Conservation (phyloP, 805 yeast genomes). For the Torulaspora microellipsoides region DNA sequence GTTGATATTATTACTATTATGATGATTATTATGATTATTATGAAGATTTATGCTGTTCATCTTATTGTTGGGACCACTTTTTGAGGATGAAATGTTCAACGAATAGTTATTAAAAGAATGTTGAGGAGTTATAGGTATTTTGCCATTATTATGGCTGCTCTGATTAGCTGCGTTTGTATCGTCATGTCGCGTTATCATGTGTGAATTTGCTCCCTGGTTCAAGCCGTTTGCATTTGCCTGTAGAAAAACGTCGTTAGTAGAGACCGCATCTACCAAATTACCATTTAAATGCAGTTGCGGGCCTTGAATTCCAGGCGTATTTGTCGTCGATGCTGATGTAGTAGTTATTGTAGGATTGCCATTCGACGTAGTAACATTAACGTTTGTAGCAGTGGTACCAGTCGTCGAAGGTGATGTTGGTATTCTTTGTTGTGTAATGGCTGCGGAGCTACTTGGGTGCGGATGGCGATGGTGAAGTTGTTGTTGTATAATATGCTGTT, state of each 20-base stretch:
- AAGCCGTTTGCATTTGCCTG: slow-evolving; percentile 25
- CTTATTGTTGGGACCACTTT: slow-evolving; percentile 12
- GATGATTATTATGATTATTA: slow-evolving; percentile 11
- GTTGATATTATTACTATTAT: slow-evolving; percentile 13
- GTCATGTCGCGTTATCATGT: slow-evolving; percentile 8
- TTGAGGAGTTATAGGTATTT: slow-evolving; percentile 15
- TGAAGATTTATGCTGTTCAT: slow-evolving; percentile 21
- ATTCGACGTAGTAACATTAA: slow-evolving; percentile 3
- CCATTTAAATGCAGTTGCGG: slow-evolving; percentile 35
- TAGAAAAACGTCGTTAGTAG: slow-evolving; percentile 88
- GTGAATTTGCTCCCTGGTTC: slow-evolving; percentile 2
- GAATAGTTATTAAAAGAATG: slow-evolving; percentile 20
- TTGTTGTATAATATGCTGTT: slow-evolving; percentile 13
- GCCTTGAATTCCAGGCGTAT: slow-evolving; percentile 5
- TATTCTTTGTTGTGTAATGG: slow-evolving; percentile 13
- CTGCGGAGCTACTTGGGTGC: slow-evolving; percentile 4
- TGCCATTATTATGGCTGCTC: slow-evolving; percentile 19
- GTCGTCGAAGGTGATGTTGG: slow-evolving; percentile 9
- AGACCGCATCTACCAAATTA: slow-evolving; percentile 76
- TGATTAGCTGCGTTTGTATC: slow-evolving; percentile 3
- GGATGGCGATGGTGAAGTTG: slow-evolving; percentile 17
- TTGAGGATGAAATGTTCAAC: slow-evolving; percentile 7
- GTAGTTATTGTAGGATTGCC: slow-evolving; percentile 7
- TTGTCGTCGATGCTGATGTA: slow-evolving; percentile 20
- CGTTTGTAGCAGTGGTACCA: slow-evolving; percentile 2